Conservation (phyloP, 805 yeast genomes). For the Yamadazyma kitorensis region DNA sequence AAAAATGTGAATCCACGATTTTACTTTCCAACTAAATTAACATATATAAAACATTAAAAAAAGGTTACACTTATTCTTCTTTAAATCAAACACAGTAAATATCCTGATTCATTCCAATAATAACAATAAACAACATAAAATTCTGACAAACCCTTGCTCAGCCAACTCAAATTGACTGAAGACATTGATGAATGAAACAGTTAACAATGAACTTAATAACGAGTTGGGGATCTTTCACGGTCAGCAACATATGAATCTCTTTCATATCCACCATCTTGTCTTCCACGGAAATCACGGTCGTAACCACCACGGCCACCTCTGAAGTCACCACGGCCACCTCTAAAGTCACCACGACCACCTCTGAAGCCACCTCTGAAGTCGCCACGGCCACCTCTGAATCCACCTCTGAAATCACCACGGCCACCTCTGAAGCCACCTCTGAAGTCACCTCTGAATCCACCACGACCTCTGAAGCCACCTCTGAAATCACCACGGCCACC, state of each 20-base stretch:
- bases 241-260: conserved; percentile 38
- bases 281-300: conserved; percentile 42
- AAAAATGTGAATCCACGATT: conserved; percentile 5
- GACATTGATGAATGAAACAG: no score
- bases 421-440: conserved; percentile 36
- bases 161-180: no score
- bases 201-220: conserved; percentile 42
- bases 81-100: no score
- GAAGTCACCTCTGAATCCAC: conserved; percentile 34
- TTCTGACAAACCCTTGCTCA: no score
- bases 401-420: conserved; percentile 39
- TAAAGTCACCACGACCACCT: conserved; percentile 34
- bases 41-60: conserved; percentile 8
- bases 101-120: no score
- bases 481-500: conserved; percentile 37
- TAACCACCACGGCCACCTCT: conserved; percentile 28
- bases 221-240: conserved; percentile 68
- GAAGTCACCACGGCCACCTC: conserved; percentile 38
- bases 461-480: conserved; percentile 35
- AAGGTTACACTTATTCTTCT: no score
- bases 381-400: conserved; percentile 36
- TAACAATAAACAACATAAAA: no score
- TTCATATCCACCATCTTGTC: conserved; percentile 42
- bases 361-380: conserved; percentile 35
- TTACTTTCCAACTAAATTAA: conserved; percentile 9